Evolutionary conservation across 78 protist species (phyloP).

Genomic region (Protostelium mycophagum): DNA sequence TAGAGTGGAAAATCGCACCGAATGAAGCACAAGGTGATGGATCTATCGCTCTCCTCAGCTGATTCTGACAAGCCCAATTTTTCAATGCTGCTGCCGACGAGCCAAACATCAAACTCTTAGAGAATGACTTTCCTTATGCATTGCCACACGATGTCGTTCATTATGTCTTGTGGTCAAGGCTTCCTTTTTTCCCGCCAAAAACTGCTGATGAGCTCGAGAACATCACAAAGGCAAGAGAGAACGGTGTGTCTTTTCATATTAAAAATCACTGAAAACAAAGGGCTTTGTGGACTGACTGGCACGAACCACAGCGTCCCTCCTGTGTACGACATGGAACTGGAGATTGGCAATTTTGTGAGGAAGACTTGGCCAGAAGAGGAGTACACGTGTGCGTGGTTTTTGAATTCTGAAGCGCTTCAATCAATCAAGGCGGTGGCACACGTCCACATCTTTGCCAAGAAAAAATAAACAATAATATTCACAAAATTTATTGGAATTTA

Average conservation of each 20-base stretch:
- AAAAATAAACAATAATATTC: neutral
- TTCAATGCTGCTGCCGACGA: neutral
- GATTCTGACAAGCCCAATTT: neutral
- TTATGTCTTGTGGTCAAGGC: neutral
- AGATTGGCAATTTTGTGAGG: neutral
- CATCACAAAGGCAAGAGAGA: neutral
- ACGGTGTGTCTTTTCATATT: neutral
- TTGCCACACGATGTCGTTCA: neutral
- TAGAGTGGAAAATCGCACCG: neutral
- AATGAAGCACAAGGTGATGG: neutral
- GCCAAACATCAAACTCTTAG: neutral
- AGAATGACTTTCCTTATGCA: neutral
- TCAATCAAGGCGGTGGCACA: neutral
- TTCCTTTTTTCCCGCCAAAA: neutral
- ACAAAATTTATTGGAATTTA: too few species aligned
- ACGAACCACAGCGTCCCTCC: neutral
- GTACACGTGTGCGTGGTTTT: neutral
- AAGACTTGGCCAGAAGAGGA: neutral
- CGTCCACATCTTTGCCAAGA: neutral
- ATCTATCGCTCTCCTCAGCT: neutral
- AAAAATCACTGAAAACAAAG: neutral
- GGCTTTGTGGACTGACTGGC: neutral
- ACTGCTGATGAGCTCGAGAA: neutral
- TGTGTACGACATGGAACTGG: neutral
- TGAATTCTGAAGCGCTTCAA: neutral